Conservation (phyloP, 2,329 filamentous ascomycete species). For the Hymenoscyphus fructigenus region DNA sequence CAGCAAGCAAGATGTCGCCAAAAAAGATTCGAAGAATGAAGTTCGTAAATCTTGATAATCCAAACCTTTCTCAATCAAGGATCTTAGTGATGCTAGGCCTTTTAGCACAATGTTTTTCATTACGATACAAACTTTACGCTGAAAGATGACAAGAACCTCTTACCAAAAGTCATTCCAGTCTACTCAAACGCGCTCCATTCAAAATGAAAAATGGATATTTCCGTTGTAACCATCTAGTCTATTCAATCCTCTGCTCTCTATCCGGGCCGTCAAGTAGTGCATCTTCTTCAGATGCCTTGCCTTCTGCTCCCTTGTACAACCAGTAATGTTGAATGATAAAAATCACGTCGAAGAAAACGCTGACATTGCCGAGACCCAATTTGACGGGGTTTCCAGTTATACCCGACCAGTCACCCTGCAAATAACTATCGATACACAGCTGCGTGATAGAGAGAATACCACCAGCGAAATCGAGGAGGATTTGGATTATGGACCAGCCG, state of each 20-base stretch:
- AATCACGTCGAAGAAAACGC: conserved; percentile 79
- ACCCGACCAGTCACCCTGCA: conserved; percentile 86
- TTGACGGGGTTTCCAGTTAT: conserved; percentile 91
- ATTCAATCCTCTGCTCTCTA: conserved; percentile 21
- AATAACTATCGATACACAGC: conserved; percentile 78
- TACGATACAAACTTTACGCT: background rate
- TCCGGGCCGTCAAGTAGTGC: conserved; percentile 18
- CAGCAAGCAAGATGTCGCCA: too few relatives aligned
- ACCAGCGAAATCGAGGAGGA: conserved; percentile 79
- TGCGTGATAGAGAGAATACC: conserved; percentile 81
- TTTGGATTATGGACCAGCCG: conserved; percentile 85
- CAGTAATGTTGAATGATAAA: conserved; percentile 90
- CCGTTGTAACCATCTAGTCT: conserved; percentile 3
- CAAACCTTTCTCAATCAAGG: background rate
- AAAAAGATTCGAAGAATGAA: too few relatives aligned
- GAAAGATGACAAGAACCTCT: background rate
- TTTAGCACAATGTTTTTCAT: background rate
- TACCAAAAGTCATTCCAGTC: background rate
- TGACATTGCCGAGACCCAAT: conserved; percentile 80
- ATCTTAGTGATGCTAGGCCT: background rate
- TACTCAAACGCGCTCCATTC: background rate
- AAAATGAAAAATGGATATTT: background rate
- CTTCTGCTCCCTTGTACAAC: conserved; percentile 55
- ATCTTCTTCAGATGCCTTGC: conserved; percentile 24
- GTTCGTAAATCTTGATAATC: too few relatives aligned